Evolutionary conservation across 2,329 filamentous ascomycete species (phyloP).

Genomic region (Cladophialophora psammophila): DNA sequence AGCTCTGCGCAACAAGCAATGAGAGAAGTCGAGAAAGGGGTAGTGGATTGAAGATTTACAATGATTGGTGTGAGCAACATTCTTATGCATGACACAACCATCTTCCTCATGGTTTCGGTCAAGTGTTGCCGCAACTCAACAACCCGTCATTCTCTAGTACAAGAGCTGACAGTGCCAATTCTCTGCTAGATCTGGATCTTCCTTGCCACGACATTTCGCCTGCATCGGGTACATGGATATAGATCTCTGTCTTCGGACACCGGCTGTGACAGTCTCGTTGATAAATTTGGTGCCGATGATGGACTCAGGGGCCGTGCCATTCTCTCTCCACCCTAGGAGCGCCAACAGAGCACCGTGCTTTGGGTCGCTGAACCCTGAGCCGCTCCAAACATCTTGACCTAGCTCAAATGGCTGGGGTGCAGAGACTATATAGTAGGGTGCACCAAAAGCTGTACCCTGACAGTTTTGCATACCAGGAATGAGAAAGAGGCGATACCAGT

Average conservation of each 20-base stretch:
- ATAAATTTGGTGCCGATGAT: slow-evolving; percentile 56
- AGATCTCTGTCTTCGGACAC: slow-evolving; percentile 31
- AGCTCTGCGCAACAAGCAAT: too few species aligned
- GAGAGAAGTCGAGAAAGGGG: neutral
- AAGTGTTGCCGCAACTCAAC: neutral
- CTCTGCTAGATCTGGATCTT: neutral
- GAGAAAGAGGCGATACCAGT: slow-evolving; percentile 58
- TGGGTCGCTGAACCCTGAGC: slow-evolving; percentile 48
- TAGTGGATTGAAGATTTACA: neutral
- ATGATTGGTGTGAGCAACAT: neutral
- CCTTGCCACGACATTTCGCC: neutral
- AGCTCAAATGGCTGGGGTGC: neutral
- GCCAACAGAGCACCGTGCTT: slow-evolving; percentile 59
- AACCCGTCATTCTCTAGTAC: neutral
- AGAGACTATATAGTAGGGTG: slow-evolving; percentile 2
- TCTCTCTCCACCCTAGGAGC: slow-evolving; percentile 59
- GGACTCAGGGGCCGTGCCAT: slow-evolving; percentile 49
- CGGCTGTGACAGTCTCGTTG: slow-evolving; percentile 43
- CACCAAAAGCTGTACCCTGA: neutral
- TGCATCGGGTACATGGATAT: slow-evolving; percentile 5
- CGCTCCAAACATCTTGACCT: slow-evolving; percentile 12
- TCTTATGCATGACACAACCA: neutral
- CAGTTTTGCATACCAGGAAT: slow-evolving; percentile 66
- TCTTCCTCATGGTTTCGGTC: too few species aligned
- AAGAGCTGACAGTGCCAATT: neutral